phyloP scores from a whole-genome alignment of 495 filamentous ascomycete species.

The Penicillium bovifimosum region DNA sequence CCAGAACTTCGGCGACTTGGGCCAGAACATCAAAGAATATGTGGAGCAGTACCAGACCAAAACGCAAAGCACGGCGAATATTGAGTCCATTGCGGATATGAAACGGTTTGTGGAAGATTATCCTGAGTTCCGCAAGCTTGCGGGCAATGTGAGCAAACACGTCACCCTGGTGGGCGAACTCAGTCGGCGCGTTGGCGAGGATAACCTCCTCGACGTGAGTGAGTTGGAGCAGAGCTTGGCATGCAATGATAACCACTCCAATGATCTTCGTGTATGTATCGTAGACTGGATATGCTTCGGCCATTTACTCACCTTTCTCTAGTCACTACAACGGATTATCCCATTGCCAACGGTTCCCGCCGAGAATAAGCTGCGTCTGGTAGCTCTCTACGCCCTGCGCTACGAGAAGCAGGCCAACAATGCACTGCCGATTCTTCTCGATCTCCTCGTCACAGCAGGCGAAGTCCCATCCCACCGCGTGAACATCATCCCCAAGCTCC shows the following conservation, averaged over 20 bases:
- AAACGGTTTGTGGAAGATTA: conserved; percentile 99
- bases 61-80: conserved; percentile 85
- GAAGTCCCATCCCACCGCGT: conserved; percentile 67
- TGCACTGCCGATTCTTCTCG: conserved; percentile 72
- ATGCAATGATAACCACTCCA: conserved; percentile 89
- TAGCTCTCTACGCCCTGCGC: conserved; percentile 87
- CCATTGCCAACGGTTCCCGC: conserved; percentile 65
- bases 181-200: conserved; percentile 75
- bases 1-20: conserved; percentile 94
- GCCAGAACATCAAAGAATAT: conserved; percentile 97
- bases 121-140: conserved; percentile 92
- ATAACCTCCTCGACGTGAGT: conserved; percentile 85
- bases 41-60: conserved; percentile 96
- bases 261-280: conserved; percentile 71
- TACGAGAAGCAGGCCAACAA: conserved; percentile 82
- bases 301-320: conserved; percentile 5
- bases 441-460: conserved; percentile 73
- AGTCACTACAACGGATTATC: conserved; percentile 83
- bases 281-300: background rate
- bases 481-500: conserved; percentile 67
- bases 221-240: conserved; percentile 95
- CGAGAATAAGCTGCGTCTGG: conserved; percentile 77
- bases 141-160: conserved; percentile 97
- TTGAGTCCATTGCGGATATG: conserved; percentile 97
- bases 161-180: conserved; percentile 93